Conservation (phyloP, 2,329 filamentous ascomycete genomes). For the Mycosphaerelloides madeirae region DNA sequence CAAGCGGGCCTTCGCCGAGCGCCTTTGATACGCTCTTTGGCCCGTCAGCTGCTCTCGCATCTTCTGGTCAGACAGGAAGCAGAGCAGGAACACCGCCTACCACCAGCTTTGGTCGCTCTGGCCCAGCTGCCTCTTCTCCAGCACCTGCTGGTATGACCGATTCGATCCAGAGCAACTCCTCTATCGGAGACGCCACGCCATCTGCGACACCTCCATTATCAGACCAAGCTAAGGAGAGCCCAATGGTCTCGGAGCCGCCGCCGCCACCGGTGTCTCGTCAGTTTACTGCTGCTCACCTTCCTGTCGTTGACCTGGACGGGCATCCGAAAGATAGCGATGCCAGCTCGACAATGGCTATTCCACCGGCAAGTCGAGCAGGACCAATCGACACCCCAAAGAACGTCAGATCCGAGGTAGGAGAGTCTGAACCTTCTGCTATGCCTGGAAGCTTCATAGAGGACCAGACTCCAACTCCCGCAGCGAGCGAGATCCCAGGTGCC, state of each 20-base stretch:
- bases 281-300: slow-evolving; percentile 70
- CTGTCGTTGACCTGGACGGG: slow-evolving; percentile 53
- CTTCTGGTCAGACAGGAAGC: slow-evolving; percentile 21
- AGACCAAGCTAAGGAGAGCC: slow-evolving; percentile 47
- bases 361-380: slow-evolving; percentile 31
- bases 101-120: slow-evolving; percentile 27
- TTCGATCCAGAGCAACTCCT: slow-evolving; percentile 26
- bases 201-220: slow-evolving; percentile 59
- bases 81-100: slow-evolving; percentile 29
- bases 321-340: slow-evolving; percentile 30
- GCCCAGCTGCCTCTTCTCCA: slow-evolving; percentile 13
- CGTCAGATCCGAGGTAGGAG: slow-evolving; percentile 3
- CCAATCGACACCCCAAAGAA: slow-evolving; percentile 23
- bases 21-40: slow-evolving; percentile 36
- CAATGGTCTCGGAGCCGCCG: slow-evolving; percentile 55
- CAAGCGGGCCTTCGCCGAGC: slow-evolving; percentile 29
- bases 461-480: slow-evolving; percentile 14
- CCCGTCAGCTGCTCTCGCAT: slow-evolving; percentile 41
- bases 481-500: slow-evolving; percentile 42
- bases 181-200: slow-evolving; percentile 46
- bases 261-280: slow-evolving; percentile 71
- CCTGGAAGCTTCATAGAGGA: slow-evolving; percentile 17
- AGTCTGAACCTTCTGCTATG: slow-evolving; percentile 1
- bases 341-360: slow-evolving; percentile 52
- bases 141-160: slow-evolving; percentile 23